Base-by-base conservation (phyloP, 169 alveolate species). In the Babesia sp. region DNA sequence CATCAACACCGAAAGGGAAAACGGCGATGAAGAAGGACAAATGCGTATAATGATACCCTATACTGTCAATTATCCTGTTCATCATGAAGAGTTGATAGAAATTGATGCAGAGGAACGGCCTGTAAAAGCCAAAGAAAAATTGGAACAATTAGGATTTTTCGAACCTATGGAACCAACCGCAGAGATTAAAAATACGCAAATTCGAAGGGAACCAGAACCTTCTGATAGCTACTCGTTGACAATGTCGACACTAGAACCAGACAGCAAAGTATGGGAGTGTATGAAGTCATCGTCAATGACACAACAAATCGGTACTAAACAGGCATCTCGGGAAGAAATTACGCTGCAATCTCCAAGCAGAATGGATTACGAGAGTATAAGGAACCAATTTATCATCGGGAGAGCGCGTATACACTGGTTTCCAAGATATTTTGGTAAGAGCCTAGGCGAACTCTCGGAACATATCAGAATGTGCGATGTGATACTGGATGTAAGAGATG, bases 401-500 rank as follows among this genome's bases (percentile, higher is more conserved):
- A 26, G 77, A 14, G 79, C 76, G 20, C 60, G 86, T 20, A 68
- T 78, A 14, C 79, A 68, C 26, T 78, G 93, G 93, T 88, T 88
- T 42, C 93, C 93, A 1, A 68, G 86, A 34, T 84, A 84, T 48
- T 68, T 88, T 70, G 84, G 86, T 54, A 80, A 77, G 45, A 66
- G 81, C 29, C 72, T 88, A 50, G 59, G 71, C 2, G 83, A 84
- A 37, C 67, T 88, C 26, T 71, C 89, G 3, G 91, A 88, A 24
- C 79, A 81, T 36, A 73, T 88, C 26, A 84, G 81, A 68, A 54
- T 63, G 50, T 59, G 87, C 64, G 93, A 88, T 60, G 63, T 88
- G 2, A 84, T 88, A 20, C 80, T 88, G 9, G 93, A 88, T 50
- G 93, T 88, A 0, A 36, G 93, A 41, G 90, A 88, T 66, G 91